Conservation (phyloP, 2,329 filamentous ascomycete genomes). For the Stemphylium lycopersici region DNA sequence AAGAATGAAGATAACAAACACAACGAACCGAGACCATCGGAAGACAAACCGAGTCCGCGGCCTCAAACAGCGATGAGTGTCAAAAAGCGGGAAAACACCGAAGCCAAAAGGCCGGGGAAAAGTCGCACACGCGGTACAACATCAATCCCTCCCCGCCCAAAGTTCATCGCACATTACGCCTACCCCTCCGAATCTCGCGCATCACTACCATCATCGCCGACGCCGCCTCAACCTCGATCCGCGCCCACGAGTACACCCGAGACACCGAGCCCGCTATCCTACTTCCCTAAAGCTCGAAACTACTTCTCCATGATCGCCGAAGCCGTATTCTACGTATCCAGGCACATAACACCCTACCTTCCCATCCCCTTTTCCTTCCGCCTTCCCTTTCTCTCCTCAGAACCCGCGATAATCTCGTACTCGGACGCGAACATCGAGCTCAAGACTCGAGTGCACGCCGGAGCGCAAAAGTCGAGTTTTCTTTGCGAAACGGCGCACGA, state of each 20-base stretch:
- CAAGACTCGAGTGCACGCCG: not conserved
- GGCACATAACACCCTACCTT: not conserved
- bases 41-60: not conserved
- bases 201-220: not conserved
- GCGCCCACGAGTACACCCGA: too few species aligned
- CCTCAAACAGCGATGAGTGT: not conserved
- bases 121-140: too few species aligned
- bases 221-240: not conserved
- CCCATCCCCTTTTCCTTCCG: not conserved
- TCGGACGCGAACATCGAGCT: not conserved
- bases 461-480: not conserved
- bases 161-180: not conserved
- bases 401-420: slow-evolving; percentile 1
- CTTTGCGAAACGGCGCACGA: not conserved
- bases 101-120: not conserved
- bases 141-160: too few species aligned
- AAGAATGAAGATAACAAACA: not conserved
- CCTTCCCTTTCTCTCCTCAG: too few species aligned
- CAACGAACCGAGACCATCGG: too few species aligned
- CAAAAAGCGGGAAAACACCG: not conserved
- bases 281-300: not conserved
- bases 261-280: not conserved
- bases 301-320: not conserved
- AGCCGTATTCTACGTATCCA: not conserved
- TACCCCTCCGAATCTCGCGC: not conserved